A percentile compares a stretch with the other conserved stretches of the same genome.
These are phyloP conservation scores for Kwoniella botswanensis DNA, from an alignment of 768 basidiomycete species.

Conservation along the genomic window DNA sequence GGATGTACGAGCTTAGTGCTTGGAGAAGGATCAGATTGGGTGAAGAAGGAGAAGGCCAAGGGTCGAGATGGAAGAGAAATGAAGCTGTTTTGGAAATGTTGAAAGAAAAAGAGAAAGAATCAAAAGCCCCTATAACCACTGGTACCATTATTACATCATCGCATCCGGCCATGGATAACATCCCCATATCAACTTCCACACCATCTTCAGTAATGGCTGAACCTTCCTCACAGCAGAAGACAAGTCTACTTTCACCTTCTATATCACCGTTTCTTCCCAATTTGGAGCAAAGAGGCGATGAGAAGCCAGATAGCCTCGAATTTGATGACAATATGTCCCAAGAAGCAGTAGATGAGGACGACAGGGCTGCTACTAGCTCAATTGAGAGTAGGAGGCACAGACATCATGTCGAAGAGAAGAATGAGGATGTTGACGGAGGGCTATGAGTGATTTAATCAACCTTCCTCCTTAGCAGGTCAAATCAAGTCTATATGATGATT, in stretches of 20 bases:
- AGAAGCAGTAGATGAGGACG: too few relatives aligned
- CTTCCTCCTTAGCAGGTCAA: not conserved
- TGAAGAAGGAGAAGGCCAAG: not conserved
- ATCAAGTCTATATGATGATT: too few relatives aligned
- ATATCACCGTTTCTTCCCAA: too few relatives aligned
- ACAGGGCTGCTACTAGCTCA: too few relatives aligned
- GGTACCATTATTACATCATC: not conserved
- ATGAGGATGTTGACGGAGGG: not conserved
- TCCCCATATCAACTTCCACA: not conserved
- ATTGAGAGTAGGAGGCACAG: not conserved
- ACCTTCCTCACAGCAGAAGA: not conserved
- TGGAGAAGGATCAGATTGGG: constrained; percentile 18
- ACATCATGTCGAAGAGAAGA: constrained; percentile 1
- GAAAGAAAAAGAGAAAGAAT: constrained; percentile 4
- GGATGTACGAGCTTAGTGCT: constrained; percentile 12
- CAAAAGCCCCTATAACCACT: not conserved
- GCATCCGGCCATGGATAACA: too few relatives aligned
- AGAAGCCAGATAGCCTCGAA: too few relatives aligned
- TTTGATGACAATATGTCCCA: too few relatives aligned
- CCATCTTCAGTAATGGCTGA: not conserved
- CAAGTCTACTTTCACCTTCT: too few relatives aligned
- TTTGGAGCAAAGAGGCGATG: too few relatives aligned
- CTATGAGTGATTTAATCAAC: not conserved
- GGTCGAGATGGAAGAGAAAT: constrained; percentile 16
- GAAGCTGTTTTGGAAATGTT: constrained; percentile 22